Percentiles rank a stretch among this genome's conserved stretches.
Evolutionary conservation across 305 asterid species (phyloP).

Genomic region (Solanum hybrid): DNA sequence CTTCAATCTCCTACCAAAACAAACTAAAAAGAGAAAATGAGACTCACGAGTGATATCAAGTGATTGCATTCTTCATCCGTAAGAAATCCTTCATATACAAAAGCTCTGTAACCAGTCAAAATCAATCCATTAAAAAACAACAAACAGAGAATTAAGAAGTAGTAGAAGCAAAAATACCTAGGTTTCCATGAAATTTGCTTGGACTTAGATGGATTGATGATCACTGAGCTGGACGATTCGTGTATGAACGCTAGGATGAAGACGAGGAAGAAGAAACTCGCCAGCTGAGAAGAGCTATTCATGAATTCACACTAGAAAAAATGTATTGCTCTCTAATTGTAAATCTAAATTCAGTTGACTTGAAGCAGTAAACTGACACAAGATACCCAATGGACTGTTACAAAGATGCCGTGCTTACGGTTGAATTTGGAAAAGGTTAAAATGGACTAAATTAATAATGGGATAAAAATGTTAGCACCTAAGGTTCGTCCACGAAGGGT

Average conservation of each 20-base stretch:
- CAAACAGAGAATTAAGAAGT: not conserved
- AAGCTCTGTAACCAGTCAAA: conserved; percentile 39
- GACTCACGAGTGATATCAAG: conserved; percentile 66
- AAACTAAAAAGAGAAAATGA: not conserved
- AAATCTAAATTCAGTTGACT: not conserved
- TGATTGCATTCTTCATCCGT: conserved; percentile 88
- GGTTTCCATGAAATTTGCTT: conserved; percentile 78
- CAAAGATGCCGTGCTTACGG: not conserved
- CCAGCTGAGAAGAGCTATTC: conserved; percentile 19
- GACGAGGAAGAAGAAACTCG: conserved; percentile 27
- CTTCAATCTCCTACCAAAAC: not conserved
- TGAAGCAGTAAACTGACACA: not conserved
- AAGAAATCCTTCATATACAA: conserved; percentile 76
- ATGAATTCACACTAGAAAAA: conserved; percentile 9
- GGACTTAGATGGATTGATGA: conserved; percentile 86
- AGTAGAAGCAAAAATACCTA: conserved; percentile 34
- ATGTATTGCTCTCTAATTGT: not conserved
- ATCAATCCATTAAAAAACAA: not conserved
- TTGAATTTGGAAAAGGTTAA: not conserved
- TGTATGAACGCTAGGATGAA: conserved; percentile 41
- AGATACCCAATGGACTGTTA: not conserved
- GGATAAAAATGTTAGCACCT: too few species aligned
- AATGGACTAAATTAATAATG: not conserved
- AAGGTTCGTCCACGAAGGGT: too few species aligned
- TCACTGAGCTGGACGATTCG: conserved; percentile 37